Conservation (phyloP, 208 protist species). For the Trypanosoma rangeli region DNA sequence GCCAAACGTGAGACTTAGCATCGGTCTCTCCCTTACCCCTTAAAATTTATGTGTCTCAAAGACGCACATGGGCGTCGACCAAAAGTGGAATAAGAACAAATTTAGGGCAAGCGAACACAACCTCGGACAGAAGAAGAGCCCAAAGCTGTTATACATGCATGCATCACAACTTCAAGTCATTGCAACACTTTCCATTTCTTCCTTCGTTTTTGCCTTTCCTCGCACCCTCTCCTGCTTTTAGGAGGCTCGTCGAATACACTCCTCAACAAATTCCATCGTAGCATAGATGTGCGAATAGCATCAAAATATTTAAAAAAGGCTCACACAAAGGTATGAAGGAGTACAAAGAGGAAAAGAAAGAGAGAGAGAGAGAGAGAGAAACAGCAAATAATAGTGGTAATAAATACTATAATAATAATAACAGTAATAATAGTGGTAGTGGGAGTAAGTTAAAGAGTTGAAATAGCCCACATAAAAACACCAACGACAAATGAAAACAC, state of each 20-base stretch:
- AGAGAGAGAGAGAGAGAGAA: constrained; percentile 1
- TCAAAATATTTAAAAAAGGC: neutral
- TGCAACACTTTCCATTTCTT: neutral
- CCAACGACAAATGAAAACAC: neutral
- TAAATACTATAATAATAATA: constrained; percentile 10
- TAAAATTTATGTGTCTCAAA: neutral
- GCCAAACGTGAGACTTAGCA: constrained; percentile 23
- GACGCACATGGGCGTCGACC: neutral
- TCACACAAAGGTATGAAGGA: constrained; percentile 4
- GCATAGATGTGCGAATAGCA: neutral
- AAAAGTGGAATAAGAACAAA: neutral
- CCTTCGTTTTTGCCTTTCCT: neutral
- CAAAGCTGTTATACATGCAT: neutral
- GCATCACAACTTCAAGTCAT: neutral
- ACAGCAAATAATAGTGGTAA: constrained; percentile 24
- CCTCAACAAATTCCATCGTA: neutral
- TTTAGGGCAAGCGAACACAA: neutral
- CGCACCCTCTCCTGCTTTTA: neutral
- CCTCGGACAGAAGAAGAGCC: neutral
- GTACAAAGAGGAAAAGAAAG: neutral
- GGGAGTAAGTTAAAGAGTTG: constrained; percentile 20
- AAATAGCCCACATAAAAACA: constrained; percentile 9
- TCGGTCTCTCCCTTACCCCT: neutral
- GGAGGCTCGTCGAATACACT: neutral
- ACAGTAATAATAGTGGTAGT: constrained; percentile 16